Evolutionary conservation across 1,284 basidiomycete species (phyloP).

Genomic region (Microbotryum saponariae): DNA sequence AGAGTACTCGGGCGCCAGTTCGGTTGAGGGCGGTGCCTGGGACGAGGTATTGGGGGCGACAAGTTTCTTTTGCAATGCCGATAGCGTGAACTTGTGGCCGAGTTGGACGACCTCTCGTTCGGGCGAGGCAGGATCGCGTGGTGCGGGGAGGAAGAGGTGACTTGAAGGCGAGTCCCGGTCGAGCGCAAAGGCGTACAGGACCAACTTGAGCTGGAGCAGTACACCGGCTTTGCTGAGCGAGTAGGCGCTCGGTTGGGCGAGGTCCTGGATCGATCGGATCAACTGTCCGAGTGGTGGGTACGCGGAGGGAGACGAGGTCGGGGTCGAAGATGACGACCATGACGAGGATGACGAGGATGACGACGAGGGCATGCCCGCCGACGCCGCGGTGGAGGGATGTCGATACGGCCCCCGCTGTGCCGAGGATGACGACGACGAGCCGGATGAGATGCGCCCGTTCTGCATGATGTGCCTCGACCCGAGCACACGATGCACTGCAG

Average conservation of each 20-base stretch:
- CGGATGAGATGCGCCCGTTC: too few species aligned
- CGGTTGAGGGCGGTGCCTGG: too few species aligned
- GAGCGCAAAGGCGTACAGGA: constrained; percentile 12
- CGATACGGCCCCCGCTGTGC: too few species aligned
- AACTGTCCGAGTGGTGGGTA: too few species aligned
- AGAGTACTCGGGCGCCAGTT: constrained; percentile 11
- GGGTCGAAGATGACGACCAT: too few species aligned
- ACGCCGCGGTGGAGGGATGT: too few species aligned
- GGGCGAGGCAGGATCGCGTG: background rate
- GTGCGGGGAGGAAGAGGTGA: background rate
- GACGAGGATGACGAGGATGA: too few species aligned
- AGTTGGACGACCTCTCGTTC: constrained; percentile 10
- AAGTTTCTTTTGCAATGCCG: background rate
- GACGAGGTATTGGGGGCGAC: background rate
- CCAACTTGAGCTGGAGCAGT: background rate
- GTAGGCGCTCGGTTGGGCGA: background rate
- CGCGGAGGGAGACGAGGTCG: too few species aligned
- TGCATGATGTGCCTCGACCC: too few species aligned
- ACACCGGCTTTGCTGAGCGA: background rate
- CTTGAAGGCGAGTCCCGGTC: background rate
- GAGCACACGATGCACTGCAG: too few species aligned
- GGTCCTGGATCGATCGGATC: background rate
- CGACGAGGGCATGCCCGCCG: too few species aligned
- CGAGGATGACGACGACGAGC: too few species aligned
- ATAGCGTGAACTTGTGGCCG: constrained; percentile 2